These are phyloP conservation scores for Penicillium palitans DNA, from an alignment of 2,329 filamentous ascomycete genomes.

Conservation along the genomic window DNA sequence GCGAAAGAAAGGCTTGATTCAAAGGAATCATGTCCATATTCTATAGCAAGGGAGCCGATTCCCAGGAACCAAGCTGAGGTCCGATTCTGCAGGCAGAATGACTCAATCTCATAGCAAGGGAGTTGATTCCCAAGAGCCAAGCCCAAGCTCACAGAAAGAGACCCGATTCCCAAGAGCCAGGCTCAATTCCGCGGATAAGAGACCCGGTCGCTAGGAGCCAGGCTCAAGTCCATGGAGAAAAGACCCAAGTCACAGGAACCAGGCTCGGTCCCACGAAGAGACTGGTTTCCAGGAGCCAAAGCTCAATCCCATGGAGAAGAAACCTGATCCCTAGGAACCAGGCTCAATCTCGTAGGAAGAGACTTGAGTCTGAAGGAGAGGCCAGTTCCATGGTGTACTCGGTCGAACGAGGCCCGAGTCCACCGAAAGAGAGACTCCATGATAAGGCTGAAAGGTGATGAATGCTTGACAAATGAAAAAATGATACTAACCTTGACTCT, in stretches of 20 bases:
- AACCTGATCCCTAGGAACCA: background rate
- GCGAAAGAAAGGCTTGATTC: background rate
- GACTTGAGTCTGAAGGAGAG: too few species aligned
- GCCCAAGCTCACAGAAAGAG: background rate
- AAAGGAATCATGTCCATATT: background rate
- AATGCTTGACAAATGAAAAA: background rate
- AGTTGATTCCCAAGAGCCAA: background rate
- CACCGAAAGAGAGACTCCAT: background rate
- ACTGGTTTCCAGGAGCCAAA: background rate
- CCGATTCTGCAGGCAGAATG: background rate
- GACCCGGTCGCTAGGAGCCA: background rate
- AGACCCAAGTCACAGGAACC: background rate
- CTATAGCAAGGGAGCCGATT: background rate
- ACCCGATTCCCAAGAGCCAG: background rate
- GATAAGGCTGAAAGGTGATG: background rate
- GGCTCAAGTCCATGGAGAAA: too few species aligned
- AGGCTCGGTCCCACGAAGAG: background rate
- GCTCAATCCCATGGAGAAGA: background rate
- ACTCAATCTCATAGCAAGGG: background rate
- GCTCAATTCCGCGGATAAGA: background rate
- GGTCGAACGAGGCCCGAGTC: background rate
- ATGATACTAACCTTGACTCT: background rate
- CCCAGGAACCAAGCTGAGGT: background rate
- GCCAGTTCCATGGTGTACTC: background rate
- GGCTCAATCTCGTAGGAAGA: background rate